Base-by-base conservation (phyloP, 805 yeast genomes). In the Candida adriatica region DNA sequence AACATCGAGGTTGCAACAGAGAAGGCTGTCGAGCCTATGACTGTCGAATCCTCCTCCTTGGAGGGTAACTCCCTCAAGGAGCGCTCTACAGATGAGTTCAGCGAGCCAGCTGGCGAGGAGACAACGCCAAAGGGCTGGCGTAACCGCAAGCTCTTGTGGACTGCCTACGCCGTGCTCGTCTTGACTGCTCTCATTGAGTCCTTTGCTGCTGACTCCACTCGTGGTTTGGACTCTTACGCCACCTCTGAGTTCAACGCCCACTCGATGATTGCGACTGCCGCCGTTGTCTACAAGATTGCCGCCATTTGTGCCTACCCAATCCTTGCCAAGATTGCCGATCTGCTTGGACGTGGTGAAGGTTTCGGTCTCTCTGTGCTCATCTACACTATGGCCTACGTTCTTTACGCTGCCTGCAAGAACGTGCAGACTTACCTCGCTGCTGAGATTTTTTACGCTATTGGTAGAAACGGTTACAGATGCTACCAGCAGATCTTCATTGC, bases 271-370 rank as follows among this genome's bases (percentile, higher is more conserved):
- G 43, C 66, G 2, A 58, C 62, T 9, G 58, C 61, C 15, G 56
- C 54, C 21, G 62, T 60, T 16, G 61, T 59, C 4, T 59, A 58
- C 33, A 55, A 59, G 24, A 57, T 62, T 37, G 40, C 64, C 15
- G 53, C 56, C 23, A 58, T 62, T 18, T 56, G 58, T 11, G 49
- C 59, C 2, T 57, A 59, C 34, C 62, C 67, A 6, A 47, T 60
- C 13, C 37, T 62, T 36, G 67, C 61, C 24, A 62, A 60, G 34
- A 26, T 60, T 24, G 55, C 64, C 8, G 62, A 61, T 33, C 44
- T 58, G 7, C 41, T 59, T 19, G 66, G 66, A 13, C 53, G 66
- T 30, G 54, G 56, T 25, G 59, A 58, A 40, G 65, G 66, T 13
- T 59, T 62, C 31, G 46, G 53, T 14, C 23, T 60, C 13, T 42